Evolutionary conservation across 2,329 filamentous ascomycete species (phyloP), one percentile per base, ranked within the genome.

Genomic region (Cladosporium sp.): DNA sequence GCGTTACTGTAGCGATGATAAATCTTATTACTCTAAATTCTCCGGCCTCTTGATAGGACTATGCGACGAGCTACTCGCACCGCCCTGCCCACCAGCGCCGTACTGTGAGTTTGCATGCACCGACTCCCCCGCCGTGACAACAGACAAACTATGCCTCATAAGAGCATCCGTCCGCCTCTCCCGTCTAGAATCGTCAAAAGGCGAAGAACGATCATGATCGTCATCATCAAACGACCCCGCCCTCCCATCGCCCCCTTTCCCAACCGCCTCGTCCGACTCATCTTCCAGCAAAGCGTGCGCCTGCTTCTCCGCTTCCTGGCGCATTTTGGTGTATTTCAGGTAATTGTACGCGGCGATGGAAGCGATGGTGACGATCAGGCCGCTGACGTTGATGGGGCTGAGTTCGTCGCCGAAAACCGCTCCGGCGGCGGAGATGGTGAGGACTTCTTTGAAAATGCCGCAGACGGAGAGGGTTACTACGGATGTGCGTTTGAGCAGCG

Each of bases 361-460:
- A 36, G 78, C 74, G 58, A 97, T 88, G 0, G 93, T 98, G 43
- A 95, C 83, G n/a, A 94, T 64, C 11, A 98, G 75, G 7, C 93
- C 93, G 13, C 86, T 79, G 8, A 96, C 74, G 67, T 98, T 98
- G 73, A 98, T 82, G 0, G 84, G 75, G 0, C 91, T 96, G 39
- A 98, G 79, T 42, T 79, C 81, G 66, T 98, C 93, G 60, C 93
- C 80, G 73, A 96, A 98, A 3, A 95, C 83, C 22, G 94, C 68
- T 7, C 89, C 86, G 0, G 92, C 92, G 1, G 89, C 90, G 35
- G 82, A 85, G 62, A 98, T 97, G 12, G 93, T 98, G 49, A 98
- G 84, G 35, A 97, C 93, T 72, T 98, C 93, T 68, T 98, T 98
- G 77, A 98, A 97, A 55, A 98, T 97, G 54, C 93, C 93, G 55